phyloP scores from a whole-genome alignment of 192 early-diverging fungal species.

The Coemansia sp. region DNA sequence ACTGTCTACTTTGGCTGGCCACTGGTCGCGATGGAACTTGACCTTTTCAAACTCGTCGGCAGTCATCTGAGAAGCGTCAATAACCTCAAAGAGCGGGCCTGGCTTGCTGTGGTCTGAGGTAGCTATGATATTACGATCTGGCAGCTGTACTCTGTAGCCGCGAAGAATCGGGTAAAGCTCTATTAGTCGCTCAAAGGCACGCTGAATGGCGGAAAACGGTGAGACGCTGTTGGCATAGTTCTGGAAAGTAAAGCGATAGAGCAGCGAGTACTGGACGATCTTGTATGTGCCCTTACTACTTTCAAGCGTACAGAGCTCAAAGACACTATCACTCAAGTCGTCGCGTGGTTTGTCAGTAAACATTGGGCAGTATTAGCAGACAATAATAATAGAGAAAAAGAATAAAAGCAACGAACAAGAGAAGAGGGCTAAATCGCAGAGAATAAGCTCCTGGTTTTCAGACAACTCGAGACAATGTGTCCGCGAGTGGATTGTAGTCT shows the following conservation, averaged over 20 bases:
- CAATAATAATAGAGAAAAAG: neutral
- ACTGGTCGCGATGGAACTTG: constrained; percentile 4
- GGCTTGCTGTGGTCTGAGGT: neutral
- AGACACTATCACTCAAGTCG: neutral
- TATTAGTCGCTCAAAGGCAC: constrained; percentile 1
- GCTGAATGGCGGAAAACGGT: neutral
- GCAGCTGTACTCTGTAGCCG: neutral
- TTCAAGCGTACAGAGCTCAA: constrained; percentile 6
- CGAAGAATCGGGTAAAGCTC: neutral
- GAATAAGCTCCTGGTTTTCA: too few relatives aligned
- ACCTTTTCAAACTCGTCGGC: neutral
- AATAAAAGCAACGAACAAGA: neutral
- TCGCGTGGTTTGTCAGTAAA: neutral
- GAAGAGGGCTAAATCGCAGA: neutral
- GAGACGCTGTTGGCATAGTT: neutral
- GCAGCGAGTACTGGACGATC: neutral
- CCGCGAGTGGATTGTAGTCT: neutral
- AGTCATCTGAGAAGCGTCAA: neutral
- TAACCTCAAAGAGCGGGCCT: constrained; percentile 2
- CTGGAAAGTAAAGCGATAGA: neutral
- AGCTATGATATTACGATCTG: neutral
- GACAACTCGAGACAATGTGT: too few relatives aligned
- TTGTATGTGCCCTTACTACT: neutral
- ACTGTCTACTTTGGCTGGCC: neutral
- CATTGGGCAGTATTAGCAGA: neutral